Evolutionary conservation across 176 grass and related monocot genomes (phyloP), one percentile per base, ranked within the genome.

Genomic region (Echinochloa phyllopogon): DNA sequence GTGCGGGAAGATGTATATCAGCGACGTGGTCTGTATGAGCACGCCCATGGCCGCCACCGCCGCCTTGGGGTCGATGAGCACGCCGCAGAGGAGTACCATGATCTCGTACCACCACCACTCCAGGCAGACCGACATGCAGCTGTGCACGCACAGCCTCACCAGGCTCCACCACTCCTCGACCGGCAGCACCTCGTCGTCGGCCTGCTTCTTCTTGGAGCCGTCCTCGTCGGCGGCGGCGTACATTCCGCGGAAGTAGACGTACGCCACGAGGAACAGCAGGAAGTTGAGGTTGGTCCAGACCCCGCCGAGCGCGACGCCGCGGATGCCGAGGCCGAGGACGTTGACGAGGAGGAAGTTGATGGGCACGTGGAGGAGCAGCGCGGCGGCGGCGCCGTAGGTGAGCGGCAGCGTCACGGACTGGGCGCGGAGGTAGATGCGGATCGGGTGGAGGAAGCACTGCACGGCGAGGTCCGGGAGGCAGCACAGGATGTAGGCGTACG

Each of bases 21-120:
- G 79, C 39, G 94, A 97, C 3, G 94, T 97, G 23, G 92, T 97
- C 87, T 97, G 94, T 12, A 97, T 97, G 23, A 97, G 90, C 47
- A 97, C 85, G 18, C 94, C 94, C 94, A 97, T 97, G 3, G 92
- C 84, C 25, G 94, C 92, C 77, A 97, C 87, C 40, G 94, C 89
- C 56, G 94, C 92, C 85, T 94, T 94, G 9, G 94, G 94, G 76
- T 94, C 87, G 24, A 82, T 27, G 23, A 97, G 94, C 69, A 94
- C 74, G 73, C 94, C 94, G 51, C 94, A 97, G 78, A 97, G 91
- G 10, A 97, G 84, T 82, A 97, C 90, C 89, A 94, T 97, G 82
- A 97, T 97, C 89, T 97, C 94, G 68, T 97, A 97, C 94, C 94
- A 97, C 94, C 94, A 97, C 94, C 94, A 97, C 52, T 97, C 94